Evolutionary conservation across 345 rosid genomes (phyloP).

Genomic region (Brassica rapa): DNA sequence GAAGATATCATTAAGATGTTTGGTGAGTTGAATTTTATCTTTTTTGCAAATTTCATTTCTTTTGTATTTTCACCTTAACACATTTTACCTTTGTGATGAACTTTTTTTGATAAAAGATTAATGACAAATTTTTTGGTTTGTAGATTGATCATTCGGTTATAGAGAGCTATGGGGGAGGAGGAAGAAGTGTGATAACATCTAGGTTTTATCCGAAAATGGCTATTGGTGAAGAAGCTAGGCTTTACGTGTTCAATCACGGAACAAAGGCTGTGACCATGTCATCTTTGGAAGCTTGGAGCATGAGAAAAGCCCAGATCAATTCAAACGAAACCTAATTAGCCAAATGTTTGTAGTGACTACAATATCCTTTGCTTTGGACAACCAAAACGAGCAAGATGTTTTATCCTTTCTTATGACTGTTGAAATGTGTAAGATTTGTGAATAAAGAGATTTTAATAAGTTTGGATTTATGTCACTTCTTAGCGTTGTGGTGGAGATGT

Average conservation of each 20-base stretch:
- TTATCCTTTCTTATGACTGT: neutral
- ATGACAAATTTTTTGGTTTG: neutral
- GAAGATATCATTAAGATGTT: constrained; percentile 56
- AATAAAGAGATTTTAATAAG: neutral
- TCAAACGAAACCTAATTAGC: neutral
- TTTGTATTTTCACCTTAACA: neutral
- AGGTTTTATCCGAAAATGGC: constrained; percentile 63
- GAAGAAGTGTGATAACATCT: constrained; percentile 58
- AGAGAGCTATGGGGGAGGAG: constrained; percentile 61
- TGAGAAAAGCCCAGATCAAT: constrained; percentile 52
- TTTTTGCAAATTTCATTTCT: neutral
- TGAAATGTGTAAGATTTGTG: neutral
- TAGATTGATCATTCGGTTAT: constrained; percentile 56
- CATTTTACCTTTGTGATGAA: neutral
- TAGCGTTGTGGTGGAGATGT: constrained; percentile 27
- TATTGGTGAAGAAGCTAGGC: constrained; percentile 40
- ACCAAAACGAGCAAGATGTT: neutral
- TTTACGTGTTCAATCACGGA: constrained; percentile 58
- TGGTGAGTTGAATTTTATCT: constrained; percentile 38
- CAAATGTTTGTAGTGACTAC: neutral
- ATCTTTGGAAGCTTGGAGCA: constrained; percentile 64
- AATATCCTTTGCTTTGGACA: neutral
- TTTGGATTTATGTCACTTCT: neutral
- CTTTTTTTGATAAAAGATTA: too few species aligned
- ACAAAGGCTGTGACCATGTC: constrained; percentile 41